Conservation (phyloP, 2,329 filamentous ascomycete species). For the Fonsecaea multimorphosa region DNA sequence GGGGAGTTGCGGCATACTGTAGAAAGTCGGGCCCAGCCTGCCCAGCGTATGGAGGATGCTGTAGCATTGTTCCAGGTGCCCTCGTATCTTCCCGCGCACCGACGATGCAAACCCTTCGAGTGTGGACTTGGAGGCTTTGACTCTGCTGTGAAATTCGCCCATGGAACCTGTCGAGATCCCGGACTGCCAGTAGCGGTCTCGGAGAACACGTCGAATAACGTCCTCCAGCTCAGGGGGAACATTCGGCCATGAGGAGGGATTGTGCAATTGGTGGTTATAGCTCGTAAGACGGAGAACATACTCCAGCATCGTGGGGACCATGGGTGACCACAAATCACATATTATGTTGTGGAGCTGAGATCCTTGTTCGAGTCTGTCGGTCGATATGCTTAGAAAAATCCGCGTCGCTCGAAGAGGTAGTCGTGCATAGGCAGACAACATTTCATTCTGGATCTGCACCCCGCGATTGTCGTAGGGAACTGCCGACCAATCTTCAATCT, state of each 20-base stretch:
- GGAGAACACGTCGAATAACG: constrained; percentile 81
- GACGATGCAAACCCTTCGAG: constrained; percentile 94
- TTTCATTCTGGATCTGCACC: constrained; percentile 74
- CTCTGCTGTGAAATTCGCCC: constrained; percentile 93
- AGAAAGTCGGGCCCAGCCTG: constrained; percentile 83
- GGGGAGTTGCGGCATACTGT: constrained; percentile 84
- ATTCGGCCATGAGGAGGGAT: constrained; percentile 80
- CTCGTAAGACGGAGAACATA: constrained; percentile 83
- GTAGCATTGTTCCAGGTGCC: constrained; percentile 91
- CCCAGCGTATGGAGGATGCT: constrained; percentile 95
- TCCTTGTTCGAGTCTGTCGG: constrained; percentile 81
- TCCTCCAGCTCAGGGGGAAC: constrained; percentile 76
- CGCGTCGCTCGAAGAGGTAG: constrained; percentile 87
- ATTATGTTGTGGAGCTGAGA: constrained; percentile 76
- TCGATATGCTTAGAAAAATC: constrained; percentile 87
- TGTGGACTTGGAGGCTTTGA: constrained; percentile 84
- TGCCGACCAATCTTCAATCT: constrained; percentile 81
- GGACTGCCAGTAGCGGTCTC: constrained; percentile 97
- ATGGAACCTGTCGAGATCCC: constrained; percentile 95
- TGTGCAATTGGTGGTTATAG: constrained; percentile 90
- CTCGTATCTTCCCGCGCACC: constrained; percentile 84
- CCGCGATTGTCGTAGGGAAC: constrained; percentile 80
- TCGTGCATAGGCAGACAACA: constrained; percentile 70
- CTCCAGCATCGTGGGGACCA: constrained; percentile 81
- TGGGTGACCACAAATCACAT: constrained; percentile 81